Evolutionary conservation across 2,329 filamentous ascomycete genomes (phyloP), one percentile per base, ranked within the genome.

Genomic region (Zalaria obscura): DNA sequence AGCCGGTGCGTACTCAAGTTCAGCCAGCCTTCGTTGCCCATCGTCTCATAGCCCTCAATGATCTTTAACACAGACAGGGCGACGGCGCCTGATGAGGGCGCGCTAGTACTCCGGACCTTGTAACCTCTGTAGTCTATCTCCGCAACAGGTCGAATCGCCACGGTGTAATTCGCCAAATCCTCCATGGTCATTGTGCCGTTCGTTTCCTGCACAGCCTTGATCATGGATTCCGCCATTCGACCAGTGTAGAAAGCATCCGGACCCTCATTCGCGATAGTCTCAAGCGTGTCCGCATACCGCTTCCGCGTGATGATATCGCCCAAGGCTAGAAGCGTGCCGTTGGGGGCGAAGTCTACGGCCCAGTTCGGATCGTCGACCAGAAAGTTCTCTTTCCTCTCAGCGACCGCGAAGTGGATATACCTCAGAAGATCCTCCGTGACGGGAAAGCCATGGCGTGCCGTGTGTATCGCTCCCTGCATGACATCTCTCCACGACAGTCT

Each of bases 181-280:
- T 77, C 71, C 1, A 91, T 56, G 0, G 84, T 88, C 79, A 95
- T 87, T 7, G 76, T 89, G n/a, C 89, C 89, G 49, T 88, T 85
- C 2, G 68, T 62, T 0, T 68, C 65, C 52, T 78, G 76, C 11
- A 94, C 61, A 0, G 78, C 73, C 10, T 73, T 64, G 51, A 95
- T 78, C 42, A 80, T 88, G 1, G 79, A 75, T 50, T 85, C 66
- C 26, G 87, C 81, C 33, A 88, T 76, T 1, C 75, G 63, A 1
- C 84, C 84, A 0, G 62, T 65, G 57, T 91, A 89, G 52, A 89
- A 88, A 1, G 72, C 75, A 45, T 50, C 32, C 31, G 49, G 84
- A 0, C 89, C 89, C 29, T 79, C 51, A 3, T 77, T 63, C 1
- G 84, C 85, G 48, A 96, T 86, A 1, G 69, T 73, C 54, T 89